phyloP scores from a whole-genome alignment of 331 rosid species.

The Dryas integrifolia region DNA sequence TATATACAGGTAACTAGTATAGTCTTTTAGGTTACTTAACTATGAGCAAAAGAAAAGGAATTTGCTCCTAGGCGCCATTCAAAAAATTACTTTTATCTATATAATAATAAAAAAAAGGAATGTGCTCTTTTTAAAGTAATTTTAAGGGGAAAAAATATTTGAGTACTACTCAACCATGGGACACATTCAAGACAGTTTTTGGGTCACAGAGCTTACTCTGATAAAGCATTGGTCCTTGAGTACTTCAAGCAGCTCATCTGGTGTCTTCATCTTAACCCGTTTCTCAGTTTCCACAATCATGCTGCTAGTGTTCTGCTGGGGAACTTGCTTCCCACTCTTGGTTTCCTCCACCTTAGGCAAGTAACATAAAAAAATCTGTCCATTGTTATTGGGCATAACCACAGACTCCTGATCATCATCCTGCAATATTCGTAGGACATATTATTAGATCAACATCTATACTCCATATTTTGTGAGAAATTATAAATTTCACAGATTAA shows the following conservation, averaged over 20 bases:
- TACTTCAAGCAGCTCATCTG: slow-evolving; percentile 89
- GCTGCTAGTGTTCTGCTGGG: slow-evolving; percentile 70
- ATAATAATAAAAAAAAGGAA: too few relatives aligned
- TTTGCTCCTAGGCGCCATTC: not conserved
- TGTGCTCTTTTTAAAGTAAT: not conserved
- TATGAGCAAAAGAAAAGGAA: slow-evolving; percentile 5
- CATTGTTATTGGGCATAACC: slow-evolving; percentile 67
- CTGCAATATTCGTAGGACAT: slow-evolving; percentile 41
- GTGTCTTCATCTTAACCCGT: slow-evolving; percentile 76
- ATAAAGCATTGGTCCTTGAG: slow-evolving; percentile 69
- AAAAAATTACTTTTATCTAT: too few relatives aligned
- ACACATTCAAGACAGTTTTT: slow-evolving; percentile 13
- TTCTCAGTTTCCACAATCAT: slow-evolving; percentile 85
- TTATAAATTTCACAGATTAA: not conserved
- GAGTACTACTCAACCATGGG: not conserved
- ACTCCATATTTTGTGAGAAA: not conserved
- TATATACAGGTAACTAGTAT: not conserved
- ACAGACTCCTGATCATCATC: slow-evolving; percentile 83
- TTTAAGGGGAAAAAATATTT: not conserved
- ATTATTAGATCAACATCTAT: slow-evolving; percentile 8
- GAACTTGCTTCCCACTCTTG: slow-evolving; percentile 55
- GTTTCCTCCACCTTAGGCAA: slow-evolving; percentile 87
- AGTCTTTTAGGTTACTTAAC: not conserved
- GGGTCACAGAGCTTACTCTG: slow-evolving; percentile 53
- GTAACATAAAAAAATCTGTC: slow-evolving; percentile 69